phyloP scores from a whole-genome alignment of 306 rosid genomes.

The Acacia confusa region DNA sequence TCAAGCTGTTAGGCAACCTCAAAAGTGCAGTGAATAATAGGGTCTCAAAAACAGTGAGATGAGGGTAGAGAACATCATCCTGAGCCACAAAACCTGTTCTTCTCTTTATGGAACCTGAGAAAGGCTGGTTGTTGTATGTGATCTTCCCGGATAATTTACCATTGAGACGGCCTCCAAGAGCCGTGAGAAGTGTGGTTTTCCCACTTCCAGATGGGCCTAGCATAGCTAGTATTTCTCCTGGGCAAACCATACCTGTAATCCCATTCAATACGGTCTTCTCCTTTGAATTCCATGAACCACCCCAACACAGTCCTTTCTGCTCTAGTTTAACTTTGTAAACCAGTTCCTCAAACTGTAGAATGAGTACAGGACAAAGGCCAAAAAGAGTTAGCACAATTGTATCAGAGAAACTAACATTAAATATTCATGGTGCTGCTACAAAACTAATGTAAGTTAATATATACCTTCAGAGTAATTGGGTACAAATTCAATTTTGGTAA shows the following conservation, averaged over 20 bases:
- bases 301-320: constrained; percentile 49
- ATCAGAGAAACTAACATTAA: not conserved
- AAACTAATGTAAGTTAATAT: constrained; percentile 27
- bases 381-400: constrained; percentile 18
- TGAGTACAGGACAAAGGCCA: constrained; percentile 8
- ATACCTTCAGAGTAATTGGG: constrained; percentile 85
- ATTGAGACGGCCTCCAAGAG: constrained; percentile 86
- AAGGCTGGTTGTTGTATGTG: constrained; percentile 75
- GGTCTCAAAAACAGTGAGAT: constrained; percentile 84
- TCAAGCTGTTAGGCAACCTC: constrained; percentile 72
- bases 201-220: constrained; percentile 98
- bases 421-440: constrained; percentile 9
- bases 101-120: constrained; percentile 75
- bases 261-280: constrained; percentile 82
- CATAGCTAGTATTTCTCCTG: constrained; percentile 97
- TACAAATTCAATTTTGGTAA: constrained; percentile 57
- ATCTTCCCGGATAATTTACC: constrained; percentile 80
- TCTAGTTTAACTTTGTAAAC: constrained; percentile 83
- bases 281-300: constrained; percentile 46
- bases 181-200: constrained; percentile 90
- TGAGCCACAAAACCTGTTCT: constrained; percentile 94
- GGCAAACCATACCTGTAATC: constrained; percentile 76
- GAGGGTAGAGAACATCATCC: constrained; percentile 90
- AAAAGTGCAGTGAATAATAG: constrained; percentile 89
- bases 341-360: constrained; percentile 84